phyloP scores from a whole-genome alignment of 2,329 filamentous ascomycete species.

The Microdochium nivale region DNA sequence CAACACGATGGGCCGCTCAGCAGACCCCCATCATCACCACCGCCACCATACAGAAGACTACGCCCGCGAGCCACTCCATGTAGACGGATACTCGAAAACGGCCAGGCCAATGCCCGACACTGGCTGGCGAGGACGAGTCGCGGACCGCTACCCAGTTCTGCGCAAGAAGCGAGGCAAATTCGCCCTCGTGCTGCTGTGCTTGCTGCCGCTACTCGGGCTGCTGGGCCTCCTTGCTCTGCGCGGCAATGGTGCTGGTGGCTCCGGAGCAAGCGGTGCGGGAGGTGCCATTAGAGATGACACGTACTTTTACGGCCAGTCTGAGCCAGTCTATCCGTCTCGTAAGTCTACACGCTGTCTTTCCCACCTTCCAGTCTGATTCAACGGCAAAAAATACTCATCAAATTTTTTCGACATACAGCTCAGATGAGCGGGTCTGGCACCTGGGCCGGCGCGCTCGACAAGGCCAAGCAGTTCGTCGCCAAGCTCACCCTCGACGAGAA shows the following conservation, averaged over 20 bases:
- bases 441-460: slow-evolving; percentile 60
- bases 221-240: slow-evolving; percentile 20
- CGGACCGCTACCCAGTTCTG: slow-evolving; percentile 16
- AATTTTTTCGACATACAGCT: slow-evolving; percentile 19
- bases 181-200: slow-evolving; percentile 16
- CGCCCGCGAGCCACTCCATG: neutral
- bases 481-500: slow-evolving; percentile 71
- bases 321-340: slow-evolving; percentile 43
- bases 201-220: slow-evolving; percentile 20
- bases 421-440: slow-evolving; percentile 49
- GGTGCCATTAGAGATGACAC: slow-evolving; percentile 28
- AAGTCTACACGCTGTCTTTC: slow-evolving; percentile 13
- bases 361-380: neutral
- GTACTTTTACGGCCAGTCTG: slow-evolving; percentile 41
- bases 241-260: slow-evolving; percentile 7
- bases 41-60: neutral
- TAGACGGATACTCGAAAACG: neutral
- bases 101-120: slow-evolving; percentile 3
- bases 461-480: slow-evolving; percentile 60
- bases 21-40: neutral
- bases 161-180: slow-evolving; percentile 15
- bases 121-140: slow-evolving; percentile 9
- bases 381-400: slow-evolving; percentile 2
- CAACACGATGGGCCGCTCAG: neutral
- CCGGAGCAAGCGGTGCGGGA: slow-evolving; percentile 2